Base-by-base conservation (phyloP, 352 stramenopile species). In the Globisporangium viniferum region DNA sequence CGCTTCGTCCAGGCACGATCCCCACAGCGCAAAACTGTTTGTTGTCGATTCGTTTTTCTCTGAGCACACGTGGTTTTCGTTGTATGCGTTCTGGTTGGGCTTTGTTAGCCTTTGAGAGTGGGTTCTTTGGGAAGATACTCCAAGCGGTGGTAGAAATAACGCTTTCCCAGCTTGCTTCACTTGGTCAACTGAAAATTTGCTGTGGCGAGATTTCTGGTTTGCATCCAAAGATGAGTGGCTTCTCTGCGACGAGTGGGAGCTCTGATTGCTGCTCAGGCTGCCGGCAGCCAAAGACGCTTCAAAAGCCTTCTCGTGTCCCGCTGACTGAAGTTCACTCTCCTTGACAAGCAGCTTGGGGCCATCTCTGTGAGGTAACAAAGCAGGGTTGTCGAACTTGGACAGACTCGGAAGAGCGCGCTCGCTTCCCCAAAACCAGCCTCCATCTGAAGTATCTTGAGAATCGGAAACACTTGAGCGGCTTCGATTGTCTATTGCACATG, bases 261-360 rank as follows among this genome's bases (percentile, higher is more conserved):
- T 60, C 29, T 60, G 55, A 39, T 44, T 60, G 55, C 20, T 60
- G 54, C 49, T 56, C 10, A 27, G 49, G 3, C n/a, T 27, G 49
- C 3, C 5, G n/a, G 10, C 10, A 56, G 10, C 49, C 22, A 33
- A 8, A 35, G 24, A 22, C 14, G 12, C 12, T 36, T 58, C 24
- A 22, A 35, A 58, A 2, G 2, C 12, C 12, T 29, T 22, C 6
- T n/a, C 14, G 5, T 36, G 7, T 27, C 6, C 7, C 27, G 39
- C 3, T 3, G n/a, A 61, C 14, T 36, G 31, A 31, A 9, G 18
- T 31, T 61, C 33, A 22, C 12, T 1, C 3, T 31, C 31, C 20
- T 48, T 61, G 29, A 7, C 29, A 27, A 41, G 24, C 27, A 24
- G 29, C 8, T 41, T 35, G 36, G 14, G 15, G 3, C 2, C 33